Conservation (phyloP, 345 rosid genomes). For the Salix arbutifolia region DNA sequence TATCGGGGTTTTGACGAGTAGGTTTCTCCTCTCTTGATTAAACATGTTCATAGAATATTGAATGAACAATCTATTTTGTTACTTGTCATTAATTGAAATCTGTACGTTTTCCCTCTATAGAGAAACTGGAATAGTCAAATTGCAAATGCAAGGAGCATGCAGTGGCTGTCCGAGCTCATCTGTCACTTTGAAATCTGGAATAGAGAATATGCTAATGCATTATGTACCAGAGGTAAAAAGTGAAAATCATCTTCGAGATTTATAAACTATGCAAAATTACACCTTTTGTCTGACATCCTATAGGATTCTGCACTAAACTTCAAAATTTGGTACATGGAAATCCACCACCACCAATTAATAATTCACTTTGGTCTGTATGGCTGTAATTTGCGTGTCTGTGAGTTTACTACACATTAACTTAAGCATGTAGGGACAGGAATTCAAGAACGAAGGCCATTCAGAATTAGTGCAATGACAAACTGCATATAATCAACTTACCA, state of each 20-base stretch:
- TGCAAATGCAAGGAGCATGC: conserved; percentile 97
- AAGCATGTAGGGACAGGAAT: neutral
- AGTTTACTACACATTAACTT: neutral
- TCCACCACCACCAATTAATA: neutral
- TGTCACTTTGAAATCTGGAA: conserved; percentile 95
- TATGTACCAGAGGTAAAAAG: conserved; percentile 83
- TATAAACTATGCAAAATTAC: neutral
- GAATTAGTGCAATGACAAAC: neutral
- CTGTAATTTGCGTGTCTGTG: neutral
- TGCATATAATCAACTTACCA: neutral
- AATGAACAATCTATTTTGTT: neutral
- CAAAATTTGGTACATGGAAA: neutral
- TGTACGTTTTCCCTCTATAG: conserved; percentile 34
- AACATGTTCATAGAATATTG: neutral
- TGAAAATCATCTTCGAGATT: neutral
- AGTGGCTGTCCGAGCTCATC: conserved; percentile 99
- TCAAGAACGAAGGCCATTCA: neutral
- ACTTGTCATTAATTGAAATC: conserved; percentile 2
- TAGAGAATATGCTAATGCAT: conserved; percentile 98
- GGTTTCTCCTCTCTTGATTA: conserved; percentile 15
- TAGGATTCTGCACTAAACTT: neutral
- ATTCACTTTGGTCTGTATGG: neutral
- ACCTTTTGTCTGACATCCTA: neutral
- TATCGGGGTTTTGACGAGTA: conserved; percentile 82
- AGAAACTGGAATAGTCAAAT: conserved; percentile 84